Base-by-base conservation (phyloP, 768 basidiomycete genomes). In the Boletus pseudo-olivaceus region DNA sequence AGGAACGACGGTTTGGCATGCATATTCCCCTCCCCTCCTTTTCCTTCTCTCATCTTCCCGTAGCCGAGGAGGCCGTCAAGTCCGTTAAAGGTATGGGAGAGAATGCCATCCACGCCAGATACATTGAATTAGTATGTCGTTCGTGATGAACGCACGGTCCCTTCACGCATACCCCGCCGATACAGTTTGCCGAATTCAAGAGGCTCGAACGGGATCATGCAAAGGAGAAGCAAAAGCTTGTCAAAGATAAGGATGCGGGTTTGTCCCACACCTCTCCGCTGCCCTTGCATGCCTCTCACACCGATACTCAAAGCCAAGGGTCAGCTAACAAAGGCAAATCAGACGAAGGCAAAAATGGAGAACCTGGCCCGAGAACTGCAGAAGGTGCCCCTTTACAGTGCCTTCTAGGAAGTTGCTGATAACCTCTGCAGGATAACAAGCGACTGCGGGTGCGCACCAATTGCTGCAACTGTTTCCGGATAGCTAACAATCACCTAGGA, bases 171-270 rank as follows among this genome's bases (percentile, higher is more conserved):
- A 54, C 58, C 52, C 53, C 53, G 55, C 49, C 66, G 60, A 45
- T 64, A 23, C 63, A 94, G 91, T 94, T 93, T 71, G 89, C 90
- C 63, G 91, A 93, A 70, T 75, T 91, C 68, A 93, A 93, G 69
- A 81, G 89, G 48, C 71, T 90, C 65, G 92, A 94, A 72, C 82
- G 92, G 59, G 91, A 93, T 66, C 88, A 93, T 64, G 85, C 90
- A 38, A 93, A 90, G 73, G 92, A 93, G 77, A 93, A 90, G 71
- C 91, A 93, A 75, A 93, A 93, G 66, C 76, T 93, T 30, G 77
- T 82, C 46, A 93, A 93, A 74, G 92, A 94, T 76, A 93, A 93
- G 75, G 92, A 93, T 73, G 83, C 89, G 59, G 89, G 90, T 90
- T 51, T 42, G 73, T 70, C 67, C 35, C 56, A 34, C 44, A 19